A percentile compares a stretch with the other conserved stretches of the same genome.
phyloP scores from a whole-genome alignment of 1,284 basidiomycete genomes.

The Nidula niveotomentosa region DNA sequence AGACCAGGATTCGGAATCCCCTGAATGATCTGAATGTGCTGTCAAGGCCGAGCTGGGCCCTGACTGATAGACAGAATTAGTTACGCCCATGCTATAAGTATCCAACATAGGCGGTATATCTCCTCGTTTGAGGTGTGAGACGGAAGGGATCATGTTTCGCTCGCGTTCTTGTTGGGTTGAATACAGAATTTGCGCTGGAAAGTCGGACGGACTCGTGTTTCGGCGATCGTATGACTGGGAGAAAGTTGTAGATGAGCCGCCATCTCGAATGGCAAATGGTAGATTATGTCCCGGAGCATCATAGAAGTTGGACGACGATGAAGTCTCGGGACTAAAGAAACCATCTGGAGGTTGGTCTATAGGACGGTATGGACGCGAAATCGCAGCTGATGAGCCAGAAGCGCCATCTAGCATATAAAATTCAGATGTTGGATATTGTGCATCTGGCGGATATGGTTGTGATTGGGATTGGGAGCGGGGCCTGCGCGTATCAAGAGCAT shows the following conservation, averaged over 20 bases:
- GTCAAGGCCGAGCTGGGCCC: conserved; percentile 6
- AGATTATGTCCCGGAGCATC: too few relatives aligned
- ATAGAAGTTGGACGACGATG: too few relatives aligned
- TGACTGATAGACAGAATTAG: conserved; percentile 5
- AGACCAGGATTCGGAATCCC: conserved; percentile 22
- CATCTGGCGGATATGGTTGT: neutral
- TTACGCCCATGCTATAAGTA: conserved; percentile 5
- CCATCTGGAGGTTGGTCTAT: too few relatives aligned
- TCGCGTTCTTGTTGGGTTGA: conserved; percentile 1
- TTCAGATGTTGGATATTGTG: neutral
- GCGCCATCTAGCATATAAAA: conserved; percentile 3
- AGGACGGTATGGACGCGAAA: neutral
- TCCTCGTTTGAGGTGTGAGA: conserved; percentile 7
- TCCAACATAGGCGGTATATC: conserved; percentile 10
- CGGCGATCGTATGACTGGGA: conserved; percentile 14
- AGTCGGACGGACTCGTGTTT: conserved; percentile 5
- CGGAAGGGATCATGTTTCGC: neutral
- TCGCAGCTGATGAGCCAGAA: neutral
- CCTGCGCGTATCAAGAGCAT: too few relatives aligned
- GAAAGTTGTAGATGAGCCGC: conserved; percentile 5
- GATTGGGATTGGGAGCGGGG: too few relatives aligned
- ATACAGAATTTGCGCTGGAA: conserved; percentile 1
- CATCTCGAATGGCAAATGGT: neutral
- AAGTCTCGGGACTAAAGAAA: too few relatives aligned
- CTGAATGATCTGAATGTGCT: conserved; percentile 14